Conservation (phyloP, 2,329 filamentous ascomycete genomes). For the Myriosclerotinia duriaeana region DNA sequence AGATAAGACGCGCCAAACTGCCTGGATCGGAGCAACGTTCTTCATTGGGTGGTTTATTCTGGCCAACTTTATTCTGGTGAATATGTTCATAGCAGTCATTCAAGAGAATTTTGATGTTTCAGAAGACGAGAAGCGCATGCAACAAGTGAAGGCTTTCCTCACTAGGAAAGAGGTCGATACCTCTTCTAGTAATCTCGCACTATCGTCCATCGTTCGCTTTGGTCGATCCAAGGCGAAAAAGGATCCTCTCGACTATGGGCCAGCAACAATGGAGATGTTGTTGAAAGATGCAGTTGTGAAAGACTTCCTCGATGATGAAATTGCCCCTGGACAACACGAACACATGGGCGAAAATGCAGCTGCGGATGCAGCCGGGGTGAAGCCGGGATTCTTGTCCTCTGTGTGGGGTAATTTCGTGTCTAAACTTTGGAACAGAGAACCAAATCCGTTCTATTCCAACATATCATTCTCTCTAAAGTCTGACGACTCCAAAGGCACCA, state of each 20-base stretch:
- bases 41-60: conserved; percentile 95
- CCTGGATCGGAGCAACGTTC: conserved; percentile 90
- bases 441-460: conserved; percentile 92
- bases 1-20: conserved; percentile 64
- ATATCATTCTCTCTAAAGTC: conserved; percentile 63
- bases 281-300: conserved; percentile 93
- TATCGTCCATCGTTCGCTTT: conserved; percentile 69
- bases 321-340: conserved; percentile 45
- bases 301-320: conserved; percentile 84
- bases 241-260: conserved; percentile 89
- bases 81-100: conserved; percentile 99
- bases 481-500: conserved; percentile 78
- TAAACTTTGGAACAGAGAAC: conserved; percentile 64
- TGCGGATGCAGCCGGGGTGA: conserved; percentile 43
- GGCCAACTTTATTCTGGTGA: conserved; percentile 91
- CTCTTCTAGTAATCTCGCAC: conserved; percentile 69
- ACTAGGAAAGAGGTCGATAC: conserved; percentile 82
- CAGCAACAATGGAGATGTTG: conserved; percentile 91
- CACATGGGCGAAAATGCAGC: conserved; percentile 41
- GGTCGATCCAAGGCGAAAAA: conserved; percentile 59
- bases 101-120: conserved; percentile 99
- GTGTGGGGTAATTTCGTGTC: conserved; percentile 61
- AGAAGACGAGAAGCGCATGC: conserved; percentile 94
- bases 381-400: conserved; percentile 58
- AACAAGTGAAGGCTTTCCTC: conserved; percentile 93